phyloP scores from a whole-genome alignment of 2,329 filamentous ascomycete genomes.

The Lizonia empirigonia region DNA sequence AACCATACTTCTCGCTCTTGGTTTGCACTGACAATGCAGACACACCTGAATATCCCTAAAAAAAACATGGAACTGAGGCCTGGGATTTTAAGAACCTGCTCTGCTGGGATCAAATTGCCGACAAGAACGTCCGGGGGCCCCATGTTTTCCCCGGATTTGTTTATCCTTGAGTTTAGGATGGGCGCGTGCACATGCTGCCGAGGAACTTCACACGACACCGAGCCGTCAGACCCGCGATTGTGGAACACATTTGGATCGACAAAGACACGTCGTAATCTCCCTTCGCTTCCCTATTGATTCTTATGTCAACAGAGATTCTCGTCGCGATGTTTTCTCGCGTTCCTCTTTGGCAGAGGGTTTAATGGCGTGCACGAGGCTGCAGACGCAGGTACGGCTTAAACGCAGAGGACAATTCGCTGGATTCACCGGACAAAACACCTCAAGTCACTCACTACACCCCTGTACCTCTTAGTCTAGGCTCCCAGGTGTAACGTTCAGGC shows the following conservation, averaged over 20 bases:
- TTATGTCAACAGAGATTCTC: neutral
- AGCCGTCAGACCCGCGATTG: slow-evolving; percentile 21
- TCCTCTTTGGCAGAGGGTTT: neutral
- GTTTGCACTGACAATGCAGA: neutral
- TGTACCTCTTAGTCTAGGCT: neutral
- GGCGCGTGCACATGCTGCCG: slow-evolving; percentile 34
- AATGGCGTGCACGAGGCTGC: neutral
- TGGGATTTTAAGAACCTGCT: no score
- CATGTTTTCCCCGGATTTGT: slow-evolving; percentile 12
- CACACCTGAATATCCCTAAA: neutral
- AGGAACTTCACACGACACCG: slow-evolving; percentile 25
- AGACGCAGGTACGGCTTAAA: slow-evolving; percentile 7
- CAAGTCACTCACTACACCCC: slow-evolving; percentile 5
- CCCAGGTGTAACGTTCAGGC: slow-evolving; percentile 19
- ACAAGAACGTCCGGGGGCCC: neutral
- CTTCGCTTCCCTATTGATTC: neutral
- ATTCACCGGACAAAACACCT: neutral
- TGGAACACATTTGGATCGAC: slow-evolving; percentile 10
- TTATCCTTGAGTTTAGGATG: neutral
- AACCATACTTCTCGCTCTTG: neutral
- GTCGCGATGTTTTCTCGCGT: neutral
- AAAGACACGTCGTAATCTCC: slow-evolving; percentile 17
- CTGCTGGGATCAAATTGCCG: neutral
- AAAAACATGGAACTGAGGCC: no score
- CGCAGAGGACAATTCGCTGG: neutral